phyloP scores from a whole-genome alignment of 2,329 filamentous ascomycete species.

The Cladosporium colombiae region DNA sequence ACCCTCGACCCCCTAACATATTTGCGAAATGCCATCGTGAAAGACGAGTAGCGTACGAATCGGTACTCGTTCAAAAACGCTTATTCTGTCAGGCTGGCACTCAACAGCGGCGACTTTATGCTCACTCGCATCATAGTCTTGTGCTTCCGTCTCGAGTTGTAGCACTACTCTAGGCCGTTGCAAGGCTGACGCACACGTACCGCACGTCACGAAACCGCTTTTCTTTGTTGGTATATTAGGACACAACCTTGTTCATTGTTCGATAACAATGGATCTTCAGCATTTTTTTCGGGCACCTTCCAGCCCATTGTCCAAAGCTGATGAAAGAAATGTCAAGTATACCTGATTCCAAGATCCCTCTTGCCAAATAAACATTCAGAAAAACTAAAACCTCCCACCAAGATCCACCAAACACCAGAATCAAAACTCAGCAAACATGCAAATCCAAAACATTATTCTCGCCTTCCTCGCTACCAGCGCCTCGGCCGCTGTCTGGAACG shows the following conservation, averaged over 20 bases:
- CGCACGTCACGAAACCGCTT: neutral
- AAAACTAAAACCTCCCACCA: neutral
- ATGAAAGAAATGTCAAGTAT: neutral
- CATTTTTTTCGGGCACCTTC: neutral
- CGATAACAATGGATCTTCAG: neutral
- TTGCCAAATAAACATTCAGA: neutral
- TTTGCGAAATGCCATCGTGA: too few species aligned
- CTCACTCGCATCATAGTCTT: neutral
- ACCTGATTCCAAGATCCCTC: neutral
- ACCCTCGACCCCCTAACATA: too few species aligned
- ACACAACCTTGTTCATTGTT: neutral
- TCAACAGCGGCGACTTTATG: too few species aligned
- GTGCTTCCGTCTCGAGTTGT: neutral
- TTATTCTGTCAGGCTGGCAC: neutral
- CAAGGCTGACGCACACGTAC: neutral
- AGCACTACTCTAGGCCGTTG: neutral
- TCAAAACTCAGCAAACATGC: neutral
- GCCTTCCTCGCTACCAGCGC: neutral
- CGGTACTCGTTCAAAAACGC: too few species aligned
- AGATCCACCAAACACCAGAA: neutral
- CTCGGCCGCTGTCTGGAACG: neutral
- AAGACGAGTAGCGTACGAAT: too few species aligned
- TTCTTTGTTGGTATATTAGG: neutral
- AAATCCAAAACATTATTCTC: neutral
- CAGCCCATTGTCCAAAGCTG: neutral